Evolutionary conservation across 2,329 filamentous ascomycete genomes (phyloP).

Genomic region (Tolypocladium sp.): DNA sequence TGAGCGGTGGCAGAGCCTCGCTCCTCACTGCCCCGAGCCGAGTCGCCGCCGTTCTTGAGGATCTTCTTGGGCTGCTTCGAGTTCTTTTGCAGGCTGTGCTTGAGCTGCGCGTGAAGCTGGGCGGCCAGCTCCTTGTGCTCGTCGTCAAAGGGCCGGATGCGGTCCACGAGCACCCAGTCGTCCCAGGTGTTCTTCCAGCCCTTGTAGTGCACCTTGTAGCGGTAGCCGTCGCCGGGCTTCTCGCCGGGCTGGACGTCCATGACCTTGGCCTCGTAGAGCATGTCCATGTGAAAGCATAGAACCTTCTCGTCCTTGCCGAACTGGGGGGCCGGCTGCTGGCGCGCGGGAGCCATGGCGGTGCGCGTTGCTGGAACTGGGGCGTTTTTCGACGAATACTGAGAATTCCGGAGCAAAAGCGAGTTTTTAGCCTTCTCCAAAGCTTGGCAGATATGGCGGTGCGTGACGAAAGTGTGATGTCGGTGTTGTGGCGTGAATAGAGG

Average conservation of each 20-base stretch:
- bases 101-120: conserved; percentile 62
- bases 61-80: conserved; percentile 46
- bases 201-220: conserved; percentile 96
- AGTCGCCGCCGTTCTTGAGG: conserved; percentile 31
- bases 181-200: conserved; percentile 99
- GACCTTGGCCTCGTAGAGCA: conserved; percentile 96
- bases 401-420: background rate
- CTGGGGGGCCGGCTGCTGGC: conserved; percentile 34
- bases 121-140: conserved; percentile 87
- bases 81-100: conserved; percentile 43
- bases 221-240: conserved; percentile 59
- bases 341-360: conserved; percentile 30
- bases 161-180: conserved; percentile 93
- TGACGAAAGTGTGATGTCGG: background rate
- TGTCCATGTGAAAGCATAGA: conserved; percentile 92
- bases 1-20: conserved; percentile 53
- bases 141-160: conserved; percentile 86
- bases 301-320: conserved; percentile 81
- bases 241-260: conserved; percentile 67
- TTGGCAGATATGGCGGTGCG: background rate
- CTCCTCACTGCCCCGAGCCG: conserved; percentile 67
- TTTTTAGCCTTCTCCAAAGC: background rate
- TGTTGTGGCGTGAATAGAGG: background rate
- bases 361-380: background rate
- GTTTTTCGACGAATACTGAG: background rate